A percentile compares a stretch with the other conserved stretches of the same genome.
These are phyloP conservation scores for Fusarium temperatum DNA, from an alignment of 2,329 filamentous ascomycete species.

Conservation along the genomic window DNA sequence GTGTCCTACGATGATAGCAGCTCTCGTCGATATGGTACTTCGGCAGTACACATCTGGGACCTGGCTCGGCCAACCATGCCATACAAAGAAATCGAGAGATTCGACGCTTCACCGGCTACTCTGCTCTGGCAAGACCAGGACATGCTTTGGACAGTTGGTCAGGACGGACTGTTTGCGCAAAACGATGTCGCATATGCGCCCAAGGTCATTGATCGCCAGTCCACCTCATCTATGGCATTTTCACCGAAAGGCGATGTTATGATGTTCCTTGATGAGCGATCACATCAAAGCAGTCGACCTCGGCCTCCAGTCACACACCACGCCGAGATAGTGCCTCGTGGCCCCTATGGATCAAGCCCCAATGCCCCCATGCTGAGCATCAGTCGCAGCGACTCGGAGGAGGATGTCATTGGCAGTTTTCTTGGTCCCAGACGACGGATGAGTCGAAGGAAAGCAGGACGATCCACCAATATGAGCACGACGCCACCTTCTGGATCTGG, in stretches of 20 bases:
- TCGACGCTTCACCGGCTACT: conserved; percentile 64
- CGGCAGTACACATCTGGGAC: conserved; percentile 73
- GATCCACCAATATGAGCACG: conserved; percentile 59
- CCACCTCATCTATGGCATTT: conserved; percentile 69
- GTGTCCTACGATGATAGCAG: conserved; percentile 69
- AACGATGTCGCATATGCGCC: conserved; percentile 72
- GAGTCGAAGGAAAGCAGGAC: conserved; percentile 54
- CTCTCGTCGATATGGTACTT: conserved; percentile 63
- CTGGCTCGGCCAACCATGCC: conserved; percentile 73
- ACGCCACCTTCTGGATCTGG: conserved; percentile 59
- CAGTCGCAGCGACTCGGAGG: conserved; percentile 71
- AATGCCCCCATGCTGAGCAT: conserved; percentile 61
- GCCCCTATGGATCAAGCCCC: conserved; percentile 60
- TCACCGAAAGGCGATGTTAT: conserved; percentile 67
- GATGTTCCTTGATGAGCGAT: conserved; percentile 69
- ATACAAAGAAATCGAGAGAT: conserved; percentile 71
- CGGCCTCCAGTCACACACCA: conserved; percentile 52
- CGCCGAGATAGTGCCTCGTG: conserved; percentile 47
- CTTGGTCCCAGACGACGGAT: conserved; percentile 57
- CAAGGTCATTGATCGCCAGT: conserved; percentile 69
- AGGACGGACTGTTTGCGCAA: conserved; percentile 69
- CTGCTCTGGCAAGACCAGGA: conserved; percentile 72
- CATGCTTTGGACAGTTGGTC: conserved; percentile 72
- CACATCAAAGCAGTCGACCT: conserved; percentile 51
- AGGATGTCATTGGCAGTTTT: conserved; percentile 70